Evolutionary conservation across 2,329 filamentous ascomycete genomes (phyloP).

Genomic region (Hypoxylon sp.): DNA sequence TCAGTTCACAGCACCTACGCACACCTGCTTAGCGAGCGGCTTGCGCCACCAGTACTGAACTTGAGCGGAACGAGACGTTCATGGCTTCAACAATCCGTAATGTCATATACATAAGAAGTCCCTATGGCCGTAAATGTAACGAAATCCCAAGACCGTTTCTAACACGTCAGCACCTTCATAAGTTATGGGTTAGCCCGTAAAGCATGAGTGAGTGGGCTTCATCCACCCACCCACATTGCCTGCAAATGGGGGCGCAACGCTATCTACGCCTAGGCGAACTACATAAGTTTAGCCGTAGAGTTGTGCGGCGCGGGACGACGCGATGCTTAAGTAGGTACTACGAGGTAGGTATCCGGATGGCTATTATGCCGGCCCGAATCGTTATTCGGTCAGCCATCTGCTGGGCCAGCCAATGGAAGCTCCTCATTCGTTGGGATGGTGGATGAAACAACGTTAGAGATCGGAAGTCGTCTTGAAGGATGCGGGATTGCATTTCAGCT

Average conservation of each 20-base stretch:
- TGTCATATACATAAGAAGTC: neutral
- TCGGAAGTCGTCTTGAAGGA: constrained; percentile 21
- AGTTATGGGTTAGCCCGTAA: neutral
- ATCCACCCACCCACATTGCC: neutral
- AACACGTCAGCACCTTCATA: constrained; percentile 1
- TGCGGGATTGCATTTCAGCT: constrained; percentile 32
- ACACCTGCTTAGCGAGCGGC: neutral
- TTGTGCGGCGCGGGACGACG: neutral
- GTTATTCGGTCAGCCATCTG: neutral
- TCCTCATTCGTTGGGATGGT: constrained; percentile 13
- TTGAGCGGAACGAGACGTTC: neutral
- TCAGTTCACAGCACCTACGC: neutral
- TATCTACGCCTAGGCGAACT: neutral
- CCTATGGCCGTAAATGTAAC: neutral
- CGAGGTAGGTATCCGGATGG: too few relatives aligned
- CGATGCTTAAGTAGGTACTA: neutral
- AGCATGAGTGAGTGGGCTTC: neutral
- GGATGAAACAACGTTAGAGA: constrained; percentile 23
- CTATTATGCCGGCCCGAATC: neutral
- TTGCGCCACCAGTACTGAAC: neutral
- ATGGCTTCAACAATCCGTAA: neutral
- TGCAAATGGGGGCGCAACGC: constrained; percentile 1
- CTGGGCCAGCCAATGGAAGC: neutral
- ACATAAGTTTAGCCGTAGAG: neutral
- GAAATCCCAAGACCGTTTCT: constrained; percentile 2